Evolutionary conservation across 2,329 filamentous ascomycete species (phyloP).

Genomic region (Trichoderma arundinaceum): DNA sequence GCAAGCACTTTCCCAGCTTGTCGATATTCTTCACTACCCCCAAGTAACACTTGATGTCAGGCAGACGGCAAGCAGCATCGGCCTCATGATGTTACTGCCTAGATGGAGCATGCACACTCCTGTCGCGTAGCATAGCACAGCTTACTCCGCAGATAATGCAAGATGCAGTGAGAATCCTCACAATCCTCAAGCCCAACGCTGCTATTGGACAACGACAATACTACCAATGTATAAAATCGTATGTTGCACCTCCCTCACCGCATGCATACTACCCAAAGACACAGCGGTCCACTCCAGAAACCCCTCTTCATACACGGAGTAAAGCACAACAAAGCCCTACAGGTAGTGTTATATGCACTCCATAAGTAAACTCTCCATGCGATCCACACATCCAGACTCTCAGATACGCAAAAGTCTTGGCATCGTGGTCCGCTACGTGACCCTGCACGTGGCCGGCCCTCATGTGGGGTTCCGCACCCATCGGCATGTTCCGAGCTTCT

Average conservation of each 20-base stretch:
- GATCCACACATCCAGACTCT: conserved; percentile 5
- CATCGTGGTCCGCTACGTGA: conserved; percentile 3
- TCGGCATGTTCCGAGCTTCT: conserved; percentile 25
- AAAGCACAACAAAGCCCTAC: neutral
- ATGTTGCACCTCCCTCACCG: neutral
- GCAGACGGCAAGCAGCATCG: no score
- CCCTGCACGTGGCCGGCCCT: conserved; percentile 5
- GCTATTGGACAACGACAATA: neutral
- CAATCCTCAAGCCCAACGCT: neutral
- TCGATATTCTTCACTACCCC: no score
- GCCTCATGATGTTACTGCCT: no score
- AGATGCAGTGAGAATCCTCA: neutral
- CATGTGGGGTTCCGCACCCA: conserved; percentile 10
- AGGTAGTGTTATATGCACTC: neutral
- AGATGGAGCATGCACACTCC: no score
- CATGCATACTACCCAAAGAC: neutral
- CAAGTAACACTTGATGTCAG: no score
- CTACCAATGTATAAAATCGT: neutral
- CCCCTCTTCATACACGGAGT: neutral
- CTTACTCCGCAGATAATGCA: neutral
- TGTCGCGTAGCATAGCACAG: neutral
- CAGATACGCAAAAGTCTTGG: conserved; percentile 3
- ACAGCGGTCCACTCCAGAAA: neutral
- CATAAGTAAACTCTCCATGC: neutral
- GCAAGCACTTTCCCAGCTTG: no score